A percentile compares a stretch with the other conserved stretches of the same genome.
phyloP scores from a whole-genome alignment of 805 yeast species.

The Sugiyamaella floridensis region DNA sequence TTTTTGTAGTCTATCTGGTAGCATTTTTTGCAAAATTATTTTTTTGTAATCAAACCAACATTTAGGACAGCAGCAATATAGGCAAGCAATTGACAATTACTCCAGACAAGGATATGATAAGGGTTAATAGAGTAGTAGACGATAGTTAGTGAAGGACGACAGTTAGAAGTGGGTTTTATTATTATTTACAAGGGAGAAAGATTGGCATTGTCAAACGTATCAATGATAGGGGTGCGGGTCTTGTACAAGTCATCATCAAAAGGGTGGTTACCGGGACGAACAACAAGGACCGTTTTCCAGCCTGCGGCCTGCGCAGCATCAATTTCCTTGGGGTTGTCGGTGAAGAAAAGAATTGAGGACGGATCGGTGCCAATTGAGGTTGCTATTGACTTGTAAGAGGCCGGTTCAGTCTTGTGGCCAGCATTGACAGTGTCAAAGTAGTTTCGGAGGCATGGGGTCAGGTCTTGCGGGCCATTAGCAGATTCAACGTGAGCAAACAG shows the following conservation, averaged over 20 bases:
- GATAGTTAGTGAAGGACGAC: too few relatives aligned
- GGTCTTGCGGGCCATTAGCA: constrained; percentile 33
- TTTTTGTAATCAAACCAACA: background rate
- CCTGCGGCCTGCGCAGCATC: constrained; percentile 68
- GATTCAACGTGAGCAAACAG: constrained; percentile 48
- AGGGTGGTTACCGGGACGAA: constrained; percentile 65
- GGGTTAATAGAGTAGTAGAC: too few relatives aligned
- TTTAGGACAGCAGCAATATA: background rate
- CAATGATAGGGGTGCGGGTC: background rate
- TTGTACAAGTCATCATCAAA: constrained; percentile 4
- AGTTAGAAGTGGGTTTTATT: too few relatives aligned
- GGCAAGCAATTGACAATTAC: too few relatives aligned
- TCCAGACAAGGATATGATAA: too few relatives aligned
- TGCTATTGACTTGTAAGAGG: constrained; percentile 55
- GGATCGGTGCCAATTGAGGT: constrained; percentile 26
- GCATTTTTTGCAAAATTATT: background rate
- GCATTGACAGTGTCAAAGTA: constrained; percentile 83
- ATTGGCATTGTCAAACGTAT: background rate
- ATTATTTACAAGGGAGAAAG: too few relatives aligned
- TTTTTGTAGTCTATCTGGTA: background rate
- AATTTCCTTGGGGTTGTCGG: constrained; percentile 76
- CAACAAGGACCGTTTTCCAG: constrained; percentile 49
- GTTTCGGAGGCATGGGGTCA: constrained; percentile 49
- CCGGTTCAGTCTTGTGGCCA: constrained; percentile 56
- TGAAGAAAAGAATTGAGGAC: constrained; percentile 50